Evolutionary conservation across 306 rosid genomes (phyloP).

Genomic region (Gleditsia sinensis): DNA sequence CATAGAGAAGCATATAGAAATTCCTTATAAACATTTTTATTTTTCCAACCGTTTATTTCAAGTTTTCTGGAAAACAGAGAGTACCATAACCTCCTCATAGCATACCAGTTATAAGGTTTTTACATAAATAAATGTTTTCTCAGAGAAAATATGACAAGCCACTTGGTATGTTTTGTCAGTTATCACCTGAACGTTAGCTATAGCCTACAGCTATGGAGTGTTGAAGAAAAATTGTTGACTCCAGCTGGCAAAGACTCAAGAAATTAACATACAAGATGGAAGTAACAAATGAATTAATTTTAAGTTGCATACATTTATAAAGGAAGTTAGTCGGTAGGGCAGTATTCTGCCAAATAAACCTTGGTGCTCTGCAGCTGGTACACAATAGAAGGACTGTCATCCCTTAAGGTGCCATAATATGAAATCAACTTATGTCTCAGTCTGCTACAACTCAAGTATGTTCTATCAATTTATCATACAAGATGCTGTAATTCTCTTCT

Average conservation of each 20-base stretch:
- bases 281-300: too few relatives aligned
- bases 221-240: not conserved
- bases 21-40: not conserved
- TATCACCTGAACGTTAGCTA: not conserved
- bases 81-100: not conserved
- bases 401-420: not conserved
- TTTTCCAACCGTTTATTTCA: not conserved
- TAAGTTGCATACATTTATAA: too few relatives aligned
- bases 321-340: too few relatives aligned
- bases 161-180: not conserved
- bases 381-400: not conserved
- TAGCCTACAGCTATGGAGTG: not conserved
- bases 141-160: not conserved
- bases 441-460: slow-evolving; percentile 2
- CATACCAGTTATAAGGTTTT: not conserved
- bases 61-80: not conserved
- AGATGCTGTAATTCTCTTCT: not conserved
- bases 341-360: not conserved
- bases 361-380: not conserved
- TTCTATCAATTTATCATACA: not conserved
- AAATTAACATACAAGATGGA: not conserved
- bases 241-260: not conserved
- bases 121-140: not conserved
- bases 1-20: not conserved
- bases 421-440: not conserved